Base-by-base conservation (phyloP, 192 early-diverging fungal genomes). In the Podila epicladia region DNA sequence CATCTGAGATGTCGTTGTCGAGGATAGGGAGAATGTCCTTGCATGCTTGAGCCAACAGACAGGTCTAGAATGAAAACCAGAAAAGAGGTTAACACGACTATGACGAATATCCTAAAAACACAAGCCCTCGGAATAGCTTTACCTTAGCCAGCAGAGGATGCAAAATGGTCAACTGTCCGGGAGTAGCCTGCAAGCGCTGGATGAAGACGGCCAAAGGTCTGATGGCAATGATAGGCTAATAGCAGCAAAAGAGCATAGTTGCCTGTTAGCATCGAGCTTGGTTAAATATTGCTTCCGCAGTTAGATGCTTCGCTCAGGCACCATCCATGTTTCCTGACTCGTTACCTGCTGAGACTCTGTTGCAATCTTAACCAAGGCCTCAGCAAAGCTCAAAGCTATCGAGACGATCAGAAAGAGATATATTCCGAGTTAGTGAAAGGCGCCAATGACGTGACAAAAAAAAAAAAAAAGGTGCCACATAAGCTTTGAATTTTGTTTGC, bases 11-110 rank as follows among this genome's bases (percentile, higher is more conserved):
- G 60, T 87, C 86, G 20, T 69, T 74, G 33, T 90, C 72, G 12
- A 90, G 69, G 24, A 90, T 85, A 29, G 74, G 77, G 1, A 87
- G 29, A 26, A 87, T 82, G 60, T 85, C 86, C 24, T 72, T 87
- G 61, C 87, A 87, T 28, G 80, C 80, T 62, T 85, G 88, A 50
- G 79, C 75, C 64, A 88, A 57, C 26, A 89, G 19, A 65, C 84
- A 88, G 32, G 76, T 78, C 86, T 88, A 70, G 55, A 59, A 28
- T 38, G 26, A 51, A 60, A 32, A 45, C 9, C 33, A 33, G 49
- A 32, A 67, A 20, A 32, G 0, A 19, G 5, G 64, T 26, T 19
- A 26, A 28, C 1, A 9, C 29, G 17, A 11, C 22, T 12, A n/a
- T 24, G 19, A 22, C 60, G 49, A 32, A 0, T 24, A 24, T 41